These are phyloP conservation scores for Xylaria sp. DNA, from an alignment of 2,329 filamentous ascomycete species.

Conservation along the genomic window DNA sequence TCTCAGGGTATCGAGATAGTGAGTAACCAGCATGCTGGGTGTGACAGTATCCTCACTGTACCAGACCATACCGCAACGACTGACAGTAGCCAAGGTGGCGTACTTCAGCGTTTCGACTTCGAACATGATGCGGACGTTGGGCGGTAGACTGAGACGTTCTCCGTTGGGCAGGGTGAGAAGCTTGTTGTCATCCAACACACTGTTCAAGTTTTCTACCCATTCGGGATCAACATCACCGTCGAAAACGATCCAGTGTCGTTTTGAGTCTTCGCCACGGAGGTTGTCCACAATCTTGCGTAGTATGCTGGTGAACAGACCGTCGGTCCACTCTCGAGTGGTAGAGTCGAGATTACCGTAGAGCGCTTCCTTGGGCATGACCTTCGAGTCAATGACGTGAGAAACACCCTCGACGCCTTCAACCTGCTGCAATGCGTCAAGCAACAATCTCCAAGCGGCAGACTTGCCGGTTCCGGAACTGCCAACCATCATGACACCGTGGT, in stretches of 20 bases:
- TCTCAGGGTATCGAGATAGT: constrained; percentile 81
- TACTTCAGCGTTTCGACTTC: constrained; percentile 98
- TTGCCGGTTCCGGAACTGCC: constrained; percentile 97
- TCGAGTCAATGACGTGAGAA: constrained; percentile 95
- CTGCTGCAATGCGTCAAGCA: constrained; percentile 84
- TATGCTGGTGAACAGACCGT: constrained; percentile 96
- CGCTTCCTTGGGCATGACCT: constrained; percentile 99
- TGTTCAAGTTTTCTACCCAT: constrained; percentile 99
- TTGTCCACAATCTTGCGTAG: constrained; percentile 98
- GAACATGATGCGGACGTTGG: constrained; percentile 99
- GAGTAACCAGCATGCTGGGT: constrained; percentile 82
- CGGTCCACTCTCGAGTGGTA: constrained; percentile 97
- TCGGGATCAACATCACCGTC: constrained; percentile 98
- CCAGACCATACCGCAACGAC: constrained; percentile 99
- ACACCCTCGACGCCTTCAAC: constrained; percentile 91
- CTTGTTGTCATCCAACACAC: constrained; percentile 98
- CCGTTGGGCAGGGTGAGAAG: constrained; percentile 94
- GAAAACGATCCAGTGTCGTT: constrained; percentile 99
- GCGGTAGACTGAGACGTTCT: constrained; percentile 88
- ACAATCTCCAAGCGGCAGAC: constrained; percentile 86
- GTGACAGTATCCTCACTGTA: constrained; percentile 98
- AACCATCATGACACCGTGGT: constrained; percentile 99
- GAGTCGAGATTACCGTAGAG: constrained; percentile 94
- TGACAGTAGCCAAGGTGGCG: constrained; percentile 95
- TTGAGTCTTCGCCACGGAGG: constrained; percentile 89